phyloP scores from a whole-genome alignment of 2,329 filamentous ascomycete genomes.

The Xylaria multiplex region DNA sequence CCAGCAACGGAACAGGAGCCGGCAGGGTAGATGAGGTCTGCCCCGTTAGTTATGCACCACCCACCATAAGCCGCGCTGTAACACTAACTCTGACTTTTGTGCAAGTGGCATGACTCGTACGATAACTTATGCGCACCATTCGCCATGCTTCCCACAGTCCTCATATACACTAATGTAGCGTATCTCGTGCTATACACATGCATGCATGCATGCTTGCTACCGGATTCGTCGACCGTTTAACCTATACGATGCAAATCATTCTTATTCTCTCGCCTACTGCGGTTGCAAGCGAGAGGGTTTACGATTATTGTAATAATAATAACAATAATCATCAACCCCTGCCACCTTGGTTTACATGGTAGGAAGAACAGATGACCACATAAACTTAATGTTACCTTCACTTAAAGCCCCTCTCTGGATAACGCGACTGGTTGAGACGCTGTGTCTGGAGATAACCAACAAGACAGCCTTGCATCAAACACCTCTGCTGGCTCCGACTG shows the following conservation, averaged over 20 bases:
- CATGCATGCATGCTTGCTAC: slow-evolving; percentile 12
- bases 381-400: slow-evolving; percentile 16
- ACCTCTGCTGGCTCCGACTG: slow-evolving; percentile 13
- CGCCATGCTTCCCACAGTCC: not conserved
- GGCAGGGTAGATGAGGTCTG: slow-evolving; percentile 30
- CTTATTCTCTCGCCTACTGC: slow-evolving; percentile 30
- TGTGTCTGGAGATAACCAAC: not conserved
- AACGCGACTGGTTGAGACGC: slow-evolving; percentile 4
- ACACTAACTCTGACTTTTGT: slow-evolving; percentile 15
- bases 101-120: slow-evolving; percentile 26
- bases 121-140: slow-evolving; percentile 32
- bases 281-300: slow-evolving; percentile 14
- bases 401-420: slow-evolving; percentile 1
- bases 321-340: not conserved
- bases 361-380: slow-evolving; percentile 3
- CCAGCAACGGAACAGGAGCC: slow-evolving; percentile 37
- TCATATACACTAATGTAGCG: slow-evolving; percentile 2
- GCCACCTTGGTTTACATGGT: not conserved
- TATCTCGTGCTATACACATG: slow-evolving; percentile 23
- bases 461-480: slow-evolving; percentile 10
- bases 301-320: not conserved
- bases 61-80: slow-evolving; percentile 27
- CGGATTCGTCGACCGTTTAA: slow-evolving; percentile 24
- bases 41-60: slow-evolving; percentile 13
- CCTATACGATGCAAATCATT: slow-evolving; percentile 31